Percentiles rank a stretch among this genome's conserved stretches.
phyloP scores from a whole-genome alignment of 2,329 filamentous ascomycete genomes.

The Neofusicoccum cordaticola region DNA sequence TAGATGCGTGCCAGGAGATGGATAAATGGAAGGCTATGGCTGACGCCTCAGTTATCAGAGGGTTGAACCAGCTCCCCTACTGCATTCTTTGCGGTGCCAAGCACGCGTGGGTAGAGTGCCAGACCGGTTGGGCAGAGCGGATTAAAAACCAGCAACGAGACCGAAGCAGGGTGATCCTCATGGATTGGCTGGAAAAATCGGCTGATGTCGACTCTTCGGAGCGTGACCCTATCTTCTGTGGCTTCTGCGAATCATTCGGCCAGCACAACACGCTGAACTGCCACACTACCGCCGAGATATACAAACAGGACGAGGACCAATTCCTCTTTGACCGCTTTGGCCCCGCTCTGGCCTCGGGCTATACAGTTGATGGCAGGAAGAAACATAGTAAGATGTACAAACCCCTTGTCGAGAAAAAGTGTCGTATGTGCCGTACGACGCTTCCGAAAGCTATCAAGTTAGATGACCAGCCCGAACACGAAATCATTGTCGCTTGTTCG shows the following conservation, averaged over 20 bases:
- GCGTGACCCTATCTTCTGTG: background rate
- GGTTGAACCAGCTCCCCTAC: background rate
- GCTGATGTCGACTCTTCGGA: background rate
- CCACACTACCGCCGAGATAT: background rate
- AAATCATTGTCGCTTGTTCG: background rate
- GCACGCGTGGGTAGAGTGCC: background rate
- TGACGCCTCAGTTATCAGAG: background rate
- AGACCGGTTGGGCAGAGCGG: background rate
- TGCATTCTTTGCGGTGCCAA: background rate
- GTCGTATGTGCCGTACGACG: background rate
- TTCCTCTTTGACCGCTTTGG: background rate
- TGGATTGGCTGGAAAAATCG: background rate
- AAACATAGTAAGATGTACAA: background rate
- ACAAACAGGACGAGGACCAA: background rate
- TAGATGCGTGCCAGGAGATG: background rate
- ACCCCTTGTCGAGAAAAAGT: background rate
- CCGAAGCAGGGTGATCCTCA: background rate
- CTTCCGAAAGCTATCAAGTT: background rate
- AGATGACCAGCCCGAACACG: background rate
- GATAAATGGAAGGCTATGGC: background rate
- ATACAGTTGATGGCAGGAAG: background rate
- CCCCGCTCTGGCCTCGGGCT: background rate
- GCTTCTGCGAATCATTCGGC: background rate
- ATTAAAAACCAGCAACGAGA: background rate
- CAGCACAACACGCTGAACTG: background rate